Evolutionary conservation across 2,329 filamentous ascomycete species (phyloP), one percentile per base, ranked within the genome.

Genomic region (Acrodontium crateriforme): DNA sequence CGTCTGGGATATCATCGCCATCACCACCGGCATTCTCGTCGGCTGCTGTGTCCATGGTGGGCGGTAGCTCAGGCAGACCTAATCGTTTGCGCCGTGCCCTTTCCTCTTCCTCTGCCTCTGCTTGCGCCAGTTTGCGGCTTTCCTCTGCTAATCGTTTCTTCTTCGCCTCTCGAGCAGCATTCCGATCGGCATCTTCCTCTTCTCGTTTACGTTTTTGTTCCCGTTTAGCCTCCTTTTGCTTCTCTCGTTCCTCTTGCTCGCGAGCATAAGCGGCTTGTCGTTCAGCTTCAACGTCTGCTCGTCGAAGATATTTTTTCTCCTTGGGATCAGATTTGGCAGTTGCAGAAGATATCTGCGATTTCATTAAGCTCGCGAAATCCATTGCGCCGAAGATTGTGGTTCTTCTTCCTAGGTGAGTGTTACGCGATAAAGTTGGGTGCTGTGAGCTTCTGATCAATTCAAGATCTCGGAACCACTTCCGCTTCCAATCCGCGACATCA

Each of bases 341-440:
- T 22, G 20, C 13, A 12, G 20, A 22, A 29, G 80, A 73, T 47
- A 98, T 89, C 57, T 93, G 84, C 50, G 83, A 79, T 47, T 80
- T 74, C 82, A 98, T 92, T 25, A 98, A 63, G 18, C 83, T 72
- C 36, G 84, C 84, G 62, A 98, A 98, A 57, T 98, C 85, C 89
- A 98, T 98, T n/a, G n/a, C n/a, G n/a, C n/a, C n/a, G n/a, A n/a
- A 41, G 36, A 64, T 50, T 7, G 8, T 9, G 17, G 22, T 9
- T 9, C 24, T 18, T 11, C 10, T 12, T 12, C 11, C 4, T 4
- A 3, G 17, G 16, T 24, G n/a, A 21, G 14, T 27, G 24, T n/a
- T n/a, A n/a, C n/a, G n/a, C n/a, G n/a, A n/a, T n/a, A n/a, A n/a
- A n/a, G n/a, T n/a, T n/a, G n/a, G n/a, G n/a, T n/a, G n/a, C n/a